phyloP scores from a whole-genome alignment of 1,139 yeast species.

The Protomyces pachydermus region DNA sequence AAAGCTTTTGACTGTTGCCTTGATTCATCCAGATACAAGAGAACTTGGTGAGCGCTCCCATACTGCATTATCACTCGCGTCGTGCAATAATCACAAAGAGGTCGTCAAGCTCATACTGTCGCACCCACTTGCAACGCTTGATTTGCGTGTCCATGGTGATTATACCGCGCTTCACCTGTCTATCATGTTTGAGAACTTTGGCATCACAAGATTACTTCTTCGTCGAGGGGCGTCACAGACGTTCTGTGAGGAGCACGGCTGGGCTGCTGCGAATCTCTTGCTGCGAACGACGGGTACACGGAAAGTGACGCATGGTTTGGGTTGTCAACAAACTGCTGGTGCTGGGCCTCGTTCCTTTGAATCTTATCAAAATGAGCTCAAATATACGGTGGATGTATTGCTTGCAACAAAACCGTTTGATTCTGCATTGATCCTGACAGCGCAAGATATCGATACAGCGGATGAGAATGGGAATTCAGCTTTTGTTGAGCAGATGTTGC shows the following conservation, averaged over 20 bases:
- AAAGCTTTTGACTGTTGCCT: background rate
- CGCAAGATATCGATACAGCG: background rate
- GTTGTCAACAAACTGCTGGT: background rate
- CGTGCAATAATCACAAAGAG: background rate
- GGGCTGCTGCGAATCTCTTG: constrained; percentile 2
- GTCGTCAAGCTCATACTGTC: background rate
- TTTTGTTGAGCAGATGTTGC: background rate
- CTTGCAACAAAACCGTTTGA: background rate
- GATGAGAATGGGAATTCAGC: background rate
- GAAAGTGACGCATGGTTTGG: background rate
- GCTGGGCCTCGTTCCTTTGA: background rate
- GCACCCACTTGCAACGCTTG: constrained; percentile 1
- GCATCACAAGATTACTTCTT: background rate
- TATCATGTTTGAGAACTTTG: constrained; percentile 1
- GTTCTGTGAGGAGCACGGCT: background rate
- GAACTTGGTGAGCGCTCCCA: background rate
- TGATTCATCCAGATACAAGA: background rate
- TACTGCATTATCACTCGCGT: constrained; percentile 1
- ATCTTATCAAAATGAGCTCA: background rate
- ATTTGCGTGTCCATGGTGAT: background rate
- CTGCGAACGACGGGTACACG: constrained; percentile 7
- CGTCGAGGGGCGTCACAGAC: constrained; percentile 4
- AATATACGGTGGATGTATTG: background rate
- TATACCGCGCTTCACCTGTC: constrained; percentile 11
- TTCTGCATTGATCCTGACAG: background rate